phyloP scores from a whole-genome alignment of 192 early-diverging fungal species.

The Geranomyces variabilis region DNA sequence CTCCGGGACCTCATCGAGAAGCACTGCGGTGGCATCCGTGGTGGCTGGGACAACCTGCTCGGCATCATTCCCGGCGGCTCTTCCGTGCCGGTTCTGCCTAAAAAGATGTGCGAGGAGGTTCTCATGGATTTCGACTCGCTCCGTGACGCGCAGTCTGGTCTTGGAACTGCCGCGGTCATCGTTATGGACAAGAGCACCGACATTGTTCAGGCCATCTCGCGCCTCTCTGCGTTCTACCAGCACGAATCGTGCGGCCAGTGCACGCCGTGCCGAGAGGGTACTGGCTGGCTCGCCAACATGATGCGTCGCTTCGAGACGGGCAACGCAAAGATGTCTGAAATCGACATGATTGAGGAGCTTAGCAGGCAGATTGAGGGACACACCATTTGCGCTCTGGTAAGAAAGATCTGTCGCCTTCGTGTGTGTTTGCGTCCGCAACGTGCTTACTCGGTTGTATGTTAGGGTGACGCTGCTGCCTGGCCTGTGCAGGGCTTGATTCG shows the following conservation, averaged over 20 bases:
- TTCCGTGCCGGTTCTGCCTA: conserved; percentile 88
- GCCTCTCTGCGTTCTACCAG: conserved; percentile 91
- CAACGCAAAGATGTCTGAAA: conserved; percentile 78
- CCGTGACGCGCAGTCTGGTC: conserved; percentile 87
- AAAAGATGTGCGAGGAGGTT: conserved; percentile 83
- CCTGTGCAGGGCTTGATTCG: conserved; percentile 95
- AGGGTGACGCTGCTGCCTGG: conserved; percentile 98
- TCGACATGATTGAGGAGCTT: conserved; percentile 96
- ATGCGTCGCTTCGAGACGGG: conserved; percentile 95
- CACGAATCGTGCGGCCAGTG: conserved; percentile 99
- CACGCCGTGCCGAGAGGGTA: conserved; percentile 97
- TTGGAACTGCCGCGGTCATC: conserved; percentile 96
- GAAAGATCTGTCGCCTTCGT: background rate
- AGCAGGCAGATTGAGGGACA: conserved; percentile 98
- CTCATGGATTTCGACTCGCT: conserved; percentile 99
- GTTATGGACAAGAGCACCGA: conserved; percentile 99
- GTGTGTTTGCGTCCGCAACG: background rate
- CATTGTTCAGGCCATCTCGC: conserved; percentile 89
- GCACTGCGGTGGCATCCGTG: conserved; percentile 95
- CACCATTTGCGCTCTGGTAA: conserved; percentile 95
- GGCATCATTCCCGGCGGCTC: conserved; percentile 97
- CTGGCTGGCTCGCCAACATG: conserved; percentile 92
- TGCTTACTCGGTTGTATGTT: background rate
- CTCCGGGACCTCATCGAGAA: conserved; percentile 90
- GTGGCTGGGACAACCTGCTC: conserved; percentile 98